Percentiles rank a stretch among this genome's conserved stretches.
Conservation (phyloP, 768 basidiomycete genomes). For the Amanita molliuscula region DNA sequence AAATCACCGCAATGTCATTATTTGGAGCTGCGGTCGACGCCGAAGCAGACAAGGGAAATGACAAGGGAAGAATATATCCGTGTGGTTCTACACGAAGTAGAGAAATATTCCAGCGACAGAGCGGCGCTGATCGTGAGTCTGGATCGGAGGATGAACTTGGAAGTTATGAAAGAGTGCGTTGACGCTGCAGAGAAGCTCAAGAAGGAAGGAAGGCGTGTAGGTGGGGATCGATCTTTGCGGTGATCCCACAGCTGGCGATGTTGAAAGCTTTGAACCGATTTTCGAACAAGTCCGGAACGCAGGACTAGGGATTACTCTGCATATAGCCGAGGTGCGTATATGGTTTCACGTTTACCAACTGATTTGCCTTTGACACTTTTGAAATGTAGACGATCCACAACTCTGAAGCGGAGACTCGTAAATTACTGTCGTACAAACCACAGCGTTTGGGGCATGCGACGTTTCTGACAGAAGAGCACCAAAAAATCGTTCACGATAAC, state of each 20-base stretch:
- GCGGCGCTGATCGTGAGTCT: conserved; percentile 64
- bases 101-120: conserved; percentile 36
- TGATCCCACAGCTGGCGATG: conserved; percentile 53
- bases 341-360: background rate
- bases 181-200: conserved; percentile 45
- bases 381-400: conserved; percentile 32
- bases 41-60: conserved; percentile 50
- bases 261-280: conserved; percentile 36
- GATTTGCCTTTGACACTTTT: background rate
- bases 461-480: conserved; percentile 55
- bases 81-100: conserved; percentile 56
- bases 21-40: conserved; percentile 79
- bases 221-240: conserved; percentile 81
- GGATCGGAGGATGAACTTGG: conserved; percentile 57
- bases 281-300: conserved; percentile 45
- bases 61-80: conserved; percentile 48
- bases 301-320: conserved; percentile 66
- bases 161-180: conserved; percentile 45
- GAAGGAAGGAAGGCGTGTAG: conserved; percentile 44
- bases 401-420: conserved; percentile 45
- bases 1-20: conserved; percentile 48
- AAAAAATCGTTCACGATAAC: conserved; percentile 38
- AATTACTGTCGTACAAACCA: conserved; percentile 52
- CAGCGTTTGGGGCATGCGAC: conserved; percentile 75
- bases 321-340: conserved; percentile 67